A percentile compares a stretch with the other conserved stretches of the same genome.
These are phyloP conservation scores for Beauveria caledonica DNA, from an alignment of 2,329 filamentous ascomycete genomes.

Conservation along the genomic window DNA sequence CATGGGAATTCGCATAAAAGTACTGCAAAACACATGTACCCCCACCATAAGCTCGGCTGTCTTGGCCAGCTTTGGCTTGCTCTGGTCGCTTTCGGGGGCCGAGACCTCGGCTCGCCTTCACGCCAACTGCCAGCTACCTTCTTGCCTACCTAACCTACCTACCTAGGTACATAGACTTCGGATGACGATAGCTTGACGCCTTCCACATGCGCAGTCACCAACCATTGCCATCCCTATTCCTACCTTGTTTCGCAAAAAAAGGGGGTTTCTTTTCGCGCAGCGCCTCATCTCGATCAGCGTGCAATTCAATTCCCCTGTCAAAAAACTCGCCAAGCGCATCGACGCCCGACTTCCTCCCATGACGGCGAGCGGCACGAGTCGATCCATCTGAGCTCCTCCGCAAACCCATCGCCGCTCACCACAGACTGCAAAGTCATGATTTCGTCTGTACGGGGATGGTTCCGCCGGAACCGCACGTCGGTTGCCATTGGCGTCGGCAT, in stretches of 20 bases:
- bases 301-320: neutral
- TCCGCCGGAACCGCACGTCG: slow-evolving; percentile 83
- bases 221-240: neutral
- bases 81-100: slow-evolving; percentile 1
- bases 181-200: slow-evolving; percentile 4
- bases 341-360: neutral
- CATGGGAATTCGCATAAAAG: neutral
- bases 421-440: slow-evolving; percentile 39
- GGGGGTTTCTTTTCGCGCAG: neutral
- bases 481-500: slow-evolving; percentile 83
- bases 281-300: neutral
- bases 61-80: neutral
- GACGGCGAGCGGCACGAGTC: neutral
- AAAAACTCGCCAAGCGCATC: neutral
- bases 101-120: slow-evolving; percentile 10
- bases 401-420: neutral
- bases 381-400: neutral
- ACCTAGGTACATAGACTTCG: neutral
- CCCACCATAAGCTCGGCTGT: neutral
- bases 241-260: neutral
- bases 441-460: slow-evolving; percentile 75
- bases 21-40: neutral
- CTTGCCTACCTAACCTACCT: neutral
- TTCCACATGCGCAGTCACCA: neutral
- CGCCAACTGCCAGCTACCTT: neutral